Percentiles rank a stretch among this genome's conserved stretches.
These are phyloP conservation scores for Cryptomeria japonica DNA, from an alignment of 75 land plant genomes.

Conservation along the genomic window DNA sequence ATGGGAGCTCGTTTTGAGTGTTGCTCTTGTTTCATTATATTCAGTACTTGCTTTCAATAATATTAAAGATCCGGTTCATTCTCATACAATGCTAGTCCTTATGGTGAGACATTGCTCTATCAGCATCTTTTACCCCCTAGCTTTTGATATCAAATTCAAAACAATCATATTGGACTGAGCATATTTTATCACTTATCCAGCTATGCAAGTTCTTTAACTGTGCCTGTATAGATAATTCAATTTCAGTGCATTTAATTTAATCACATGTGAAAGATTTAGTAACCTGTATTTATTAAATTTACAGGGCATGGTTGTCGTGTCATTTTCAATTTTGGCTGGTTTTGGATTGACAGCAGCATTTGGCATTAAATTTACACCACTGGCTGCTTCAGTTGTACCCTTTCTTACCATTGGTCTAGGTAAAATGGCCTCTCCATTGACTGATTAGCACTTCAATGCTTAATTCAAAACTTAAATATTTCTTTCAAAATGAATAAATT, in stretches of 20 bases:
- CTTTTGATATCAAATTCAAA: not conserved
- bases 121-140: not conserved
- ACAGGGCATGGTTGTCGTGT: conserved; percentile 45
- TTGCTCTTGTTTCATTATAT: conserved; percentile 33
- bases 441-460: not conserved
- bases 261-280: not conserved
- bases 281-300: conserved; percentile 4
- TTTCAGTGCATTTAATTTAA: not conserved
- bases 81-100: conserved; percentile 35
- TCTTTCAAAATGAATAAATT: not conserved
- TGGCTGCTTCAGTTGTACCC: conserved; percentile 50
- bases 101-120: conserved; percentile 25
- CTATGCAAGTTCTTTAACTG: not conserved
- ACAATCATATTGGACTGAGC: not conserved
- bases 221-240: not conserved
- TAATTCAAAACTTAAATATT: not conserved
- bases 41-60: conserved; percentile 35
- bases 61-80: conserved; percentile 42
- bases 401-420: conserved; percentile 51
- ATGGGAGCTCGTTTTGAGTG: conserved; percentile 41
- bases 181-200: not conserved
- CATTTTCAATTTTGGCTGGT: conserved; percentile 44
- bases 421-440: not conserved
- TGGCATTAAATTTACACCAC: conserved; percentile 40
- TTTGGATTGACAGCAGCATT: conserved; percentile 46